phyloP scores from a whole-genome alignment of 2,329 filamentous ascomycete genomes.

The Curvularia sp. region DNA sequence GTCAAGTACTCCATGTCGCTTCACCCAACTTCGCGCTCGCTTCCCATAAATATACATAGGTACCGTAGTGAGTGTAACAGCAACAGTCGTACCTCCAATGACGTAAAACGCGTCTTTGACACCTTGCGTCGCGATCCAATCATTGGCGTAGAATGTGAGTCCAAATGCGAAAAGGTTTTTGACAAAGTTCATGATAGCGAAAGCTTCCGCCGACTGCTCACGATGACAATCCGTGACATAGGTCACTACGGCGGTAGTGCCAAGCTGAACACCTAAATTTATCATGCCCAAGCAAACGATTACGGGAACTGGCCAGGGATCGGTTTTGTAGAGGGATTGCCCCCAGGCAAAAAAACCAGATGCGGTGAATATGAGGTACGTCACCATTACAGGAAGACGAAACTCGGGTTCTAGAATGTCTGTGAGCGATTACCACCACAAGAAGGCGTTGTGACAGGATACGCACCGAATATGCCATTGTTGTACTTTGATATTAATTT shows the following conservation, averaged over 20 bases:
- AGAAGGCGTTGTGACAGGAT: too few relatives aligned
- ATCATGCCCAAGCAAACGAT: constrained; percentile 39
- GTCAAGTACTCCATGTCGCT: constrained; percentile 29
- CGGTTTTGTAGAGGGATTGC: constrained; percentile 23
- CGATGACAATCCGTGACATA: constrained; percentile 37
- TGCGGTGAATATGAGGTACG: constrained; percentile 31
- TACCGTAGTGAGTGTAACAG: constrained; percentile 32
- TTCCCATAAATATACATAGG: constrained; percentile 41
- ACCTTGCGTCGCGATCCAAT: constrained; percentile 33
- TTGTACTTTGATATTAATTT: constrained; percentile 36
- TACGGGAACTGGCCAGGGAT: constrained; percentile 37
- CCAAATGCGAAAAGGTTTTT: constrained; percentile 40
- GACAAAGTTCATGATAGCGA: constrained; percentile 39
- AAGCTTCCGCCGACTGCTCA: constrained; percentile 35
- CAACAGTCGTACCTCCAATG: constrained; percentile 31
- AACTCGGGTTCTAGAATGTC: constrained; percentile 34
- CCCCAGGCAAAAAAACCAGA: constrained; percentile 40
- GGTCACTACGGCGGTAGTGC: constrained; percentile 32
- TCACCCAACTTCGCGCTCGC: constrained; percentile 45
- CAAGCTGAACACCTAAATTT: constrained; percentile 36
- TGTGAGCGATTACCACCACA: not conserved
- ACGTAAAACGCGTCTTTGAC: constrained; percentile 31
- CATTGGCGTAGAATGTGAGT: constrained; percentile 33
- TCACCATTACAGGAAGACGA: constrained; percentile 34
- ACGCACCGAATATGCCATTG: constrained; percentile 33